Evolutionary conservation across 768 basidiomycete genomes (phyloP).

Genomic region (Hericium alpestre): DNA sequence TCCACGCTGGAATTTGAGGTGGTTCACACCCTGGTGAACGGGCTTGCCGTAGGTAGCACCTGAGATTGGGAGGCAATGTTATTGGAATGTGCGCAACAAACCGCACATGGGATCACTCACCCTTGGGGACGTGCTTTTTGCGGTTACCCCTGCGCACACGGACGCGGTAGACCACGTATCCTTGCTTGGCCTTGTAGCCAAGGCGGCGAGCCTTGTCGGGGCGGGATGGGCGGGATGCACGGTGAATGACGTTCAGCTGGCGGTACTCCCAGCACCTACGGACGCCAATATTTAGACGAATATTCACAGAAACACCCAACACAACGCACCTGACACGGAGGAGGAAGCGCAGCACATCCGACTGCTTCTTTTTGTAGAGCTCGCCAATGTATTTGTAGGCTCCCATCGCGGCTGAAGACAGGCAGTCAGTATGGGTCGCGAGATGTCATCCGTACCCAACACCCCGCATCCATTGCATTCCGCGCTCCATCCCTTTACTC

Average conservation of each 20-base stretch:
- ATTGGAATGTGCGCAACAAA: neutral
- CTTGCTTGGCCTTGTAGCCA: conserved; percentile 99
- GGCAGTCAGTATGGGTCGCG: conserved; percentile 10
- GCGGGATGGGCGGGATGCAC: conserved; percentile 94
- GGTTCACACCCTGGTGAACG: conserved; percentile 98
- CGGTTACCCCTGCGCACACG: conserved; percentile 97
- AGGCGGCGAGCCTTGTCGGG: conserved; percentile 98
- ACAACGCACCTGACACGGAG: conserved; percentile 80
- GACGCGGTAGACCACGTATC: conserved; percentile 94
- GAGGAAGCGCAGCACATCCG: conserved; percentile 94
- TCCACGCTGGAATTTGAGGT: conserved; percentile 94
- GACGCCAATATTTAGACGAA: conserved; percentile 3
- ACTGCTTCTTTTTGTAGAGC: conserved; percentile 97
- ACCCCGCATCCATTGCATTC: conserved; percentile 21
- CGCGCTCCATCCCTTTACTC: conserved; percentile 6
- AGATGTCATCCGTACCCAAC: conserved; percentile 1
- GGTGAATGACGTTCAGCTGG: conserved; percentile 95
- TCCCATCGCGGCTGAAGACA: conserved; percentile 53
- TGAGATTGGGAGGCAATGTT: conserved; percentile 18
- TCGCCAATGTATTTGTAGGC: conserved; percentile 96
- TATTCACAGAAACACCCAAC: neutral
- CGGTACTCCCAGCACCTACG: conserved; percentile 95
- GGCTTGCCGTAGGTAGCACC: conserved; percentile 99
- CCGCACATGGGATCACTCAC: conserved; percentile 29
- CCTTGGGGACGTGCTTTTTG: conserved; percentile 98